A percentile compares a stretch with the other conserved stretches of the same genome.
phyloP scores from a whole-genome alignment of 2,329 filamentous ascomycete genomes.

The Sclerotinia glacialis region DNA sequence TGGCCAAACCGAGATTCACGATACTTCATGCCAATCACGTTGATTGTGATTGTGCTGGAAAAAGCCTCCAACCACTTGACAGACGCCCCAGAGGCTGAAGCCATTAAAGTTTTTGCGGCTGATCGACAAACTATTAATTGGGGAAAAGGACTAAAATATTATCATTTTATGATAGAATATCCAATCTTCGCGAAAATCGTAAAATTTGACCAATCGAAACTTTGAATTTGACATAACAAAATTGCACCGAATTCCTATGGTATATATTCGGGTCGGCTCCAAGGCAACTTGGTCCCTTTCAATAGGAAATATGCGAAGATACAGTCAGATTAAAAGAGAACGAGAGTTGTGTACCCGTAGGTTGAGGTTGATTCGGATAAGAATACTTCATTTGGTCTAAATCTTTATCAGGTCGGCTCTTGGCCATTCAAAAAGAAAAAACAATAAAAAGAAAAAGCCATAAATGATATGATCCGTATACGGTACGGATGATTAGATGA shows the following conservation, averaged over 20 bases:
- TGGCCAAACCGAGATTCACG: background rate
- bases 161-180: background rate
- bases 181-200: background rate
- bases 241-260: background rate
- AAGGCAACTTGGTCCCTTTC: background rate
- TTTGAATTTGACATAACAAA: background rate
- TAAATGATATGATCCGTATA: background rate
- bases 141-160: background rate
- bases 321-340: constrained; percentile 4
- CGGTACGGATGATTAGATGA: background rate
- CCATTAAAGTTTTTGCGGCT: constrained; percentile 5
- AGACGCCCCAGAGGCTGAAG: constrained; percentile 4
- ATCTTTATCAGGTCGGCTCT: background rate
- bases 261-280: background rate
- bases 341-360: background rate
- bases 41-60: constrained; percentile 7
- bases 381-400: background rate
- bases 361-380: background rate
- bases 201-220: background rate
- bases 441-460: too few species aligned
- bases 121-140: constrained; percentile 3
- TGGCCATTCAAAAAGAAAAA: background rate
- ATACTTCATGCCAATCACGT: constrained; percentile 2
- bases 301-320: background rate
- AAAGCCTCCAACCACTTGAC: constrained; percentile 12